Evolutionary conservation across 2,329 filamentous ascomycete genomes (phyloP), one percentile per base, ranked within the genome.

Genomic region (Pyrenophora seminiperda): DNA sequence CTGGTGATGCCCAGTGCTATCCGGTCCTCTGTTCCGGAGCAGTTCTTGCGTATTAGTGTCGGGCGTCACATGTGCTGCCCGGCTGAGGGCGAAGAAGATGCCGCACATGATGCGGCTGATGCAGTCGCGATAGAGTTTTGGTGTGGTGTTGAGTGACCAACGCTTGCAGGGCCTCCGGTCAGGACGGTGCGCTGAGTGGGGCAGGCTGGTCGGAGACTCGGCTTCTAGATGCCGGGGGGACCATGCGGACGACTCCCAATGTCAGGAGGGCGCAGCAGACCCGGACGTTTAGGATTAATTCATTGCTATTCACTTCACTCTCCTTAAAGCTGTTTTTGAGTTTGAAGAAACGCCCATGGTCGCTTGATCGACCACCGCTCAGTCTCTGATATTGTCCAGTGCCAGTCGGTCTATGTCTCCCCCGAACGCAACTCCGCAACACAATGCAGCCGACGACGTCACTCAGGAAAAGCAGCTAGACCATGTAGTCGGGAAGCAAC

Each of bases 81-180:
- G 59, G 56, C 74, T 74, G 56, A 81, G 67, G 14, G 78, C 79
- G 66, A 78, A 80, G 67, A 77, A 81, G 54, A 82, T 82, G 59
- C 79, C 81, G 56, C 72, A 74, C 72, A 73, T 74, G 49, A 39
- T 40, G 43, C 36, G 38, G 19, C 33, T 18, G 50, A 36, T 31
- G 42, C 40, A 20, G 14, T 46, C 32, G 56, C 32, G 49, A 49
- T 53, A 52, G 41, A 27, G 50, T 49, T 47, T 32, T 51, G 19
- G 51, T 44, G 48, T 51, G 50, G 37, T 36, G 47, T 34, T 48
- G 44, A 27, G 31, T 14, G 47, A 19, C 19, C 24, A 27, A 11
- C 9, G 24, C 24, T 10, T 27, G 47, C 47, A 50, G 18, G 41
- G n/a, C 22, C 37, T 40, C 31, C 19, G 41, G 24, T 31, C 13